Base-by-base conservation (phyloP, 257 asterid genomes). In the Euphrasia confusa region DNA sequence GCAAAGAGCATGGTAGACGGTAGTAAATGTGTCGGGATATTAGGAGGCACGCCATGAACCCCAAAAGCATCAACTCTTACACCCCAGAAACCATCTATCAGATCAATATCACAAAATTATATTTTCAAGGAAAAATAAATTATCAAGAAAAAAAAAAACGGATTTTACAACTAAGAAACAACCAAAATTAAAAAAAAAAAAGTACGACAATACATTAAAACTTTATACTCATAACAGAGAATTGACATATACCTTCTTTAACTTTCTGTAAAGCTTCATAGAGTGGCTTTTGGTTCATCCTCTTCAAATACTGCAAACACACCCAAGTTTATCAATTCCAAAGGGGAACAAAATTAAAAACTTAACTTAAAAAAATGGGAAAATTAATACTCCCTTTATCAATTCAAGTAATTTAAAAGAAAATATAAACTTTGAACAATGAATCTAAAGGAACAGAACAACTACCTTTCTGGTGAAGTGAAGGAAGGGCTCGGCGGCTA, bases 231-330 rank as follows among this genome's bases (percentile, higher is more conserved):
- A 4, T 39, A 37, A 27, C 13, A 68, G 55, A 60, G 48, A 69
- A 21, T 44, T 21, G 24, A 60, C 24, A 4, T 8, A 1, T 53
- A 84, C 95, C 95, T 80, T 87, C 94, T 80, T 87, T 84, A 24
- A 87, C 85, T 82, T 82, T 87, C 77, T 77, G 84, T 33, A 87
- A 63, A 32, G 95, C 94, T 76, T 87, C 88, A 70, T 55, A 87
- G 13, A 87, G 86, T 69, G 90, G 88, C 81, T 78, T 82, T 68
- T 84, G 90, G 39, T 82, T 64, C 79, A 74, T 87, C 72, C 59
- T 68, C 82, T 87, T 87, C 86, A 87, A 77, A 77, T 73, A 75
- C 95, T 87, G 81, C 75, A 21, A 21, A 0, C 24, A 21, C 54
- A 6, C 37, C 30, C 0, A 2, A 13, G 13, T 71, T 64, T 48